Evolutionary conservation across 164 flowering plant species (phyloP).

Genomic region (Warburgia ugandensis): DNA sequence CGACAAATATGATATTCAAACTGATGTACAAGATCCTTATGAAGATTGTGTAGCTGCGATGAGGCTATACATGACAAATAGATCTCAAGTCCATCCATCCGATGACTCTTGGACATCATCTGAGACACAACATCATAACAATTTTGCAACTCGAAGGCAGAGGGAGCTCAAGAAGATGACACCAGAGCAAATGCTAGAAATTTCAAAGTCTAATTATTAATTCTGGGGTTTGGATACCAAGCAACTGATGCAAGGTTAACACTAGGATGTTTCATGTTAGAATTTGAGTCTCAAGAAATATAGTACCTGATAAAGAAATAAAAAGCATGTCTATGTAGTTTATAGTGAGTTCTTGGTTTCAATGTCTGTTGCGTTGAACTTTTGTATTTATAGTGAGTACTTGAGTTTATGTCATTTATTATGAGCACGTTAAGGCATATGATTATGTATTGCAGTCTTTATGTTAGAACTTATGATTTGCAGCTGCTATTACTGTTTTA

Average conservation of each 20-base stretch:
- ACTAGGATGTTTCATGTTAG: no score
- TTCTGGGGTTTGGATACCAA: conserved; percentile 86
- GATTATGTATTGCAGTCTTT: no score
- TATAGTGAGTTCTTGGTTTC: no score
- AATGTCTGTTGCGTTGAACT: no score
- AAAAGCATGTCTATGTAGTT: no score
- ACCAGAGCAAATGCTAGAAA: conserved; percentile 58
- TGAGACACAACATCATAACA: conserved; percentile 60
- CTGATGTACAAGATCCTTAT: conserved; percentile 74
- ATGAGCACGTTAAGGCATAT: no score
- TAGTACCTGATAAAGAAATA: no score
- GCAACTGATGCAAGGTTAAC: not conserved
- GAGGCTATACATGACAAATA: conserved; percentile 84
- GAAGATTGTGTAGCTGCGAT: conserved; percentile 83
- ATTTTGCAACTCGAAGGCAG: conserved; percentile 58
- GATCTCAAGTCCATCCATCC: conserved; percentile 41
- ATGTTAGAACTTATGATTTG: no score
- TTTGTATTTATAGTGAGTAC: no score
- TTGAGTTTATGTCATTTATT: no score
- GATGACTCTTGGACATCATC: conserved; percentile 38
- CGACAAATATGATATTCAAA: conserved; percentile 76
- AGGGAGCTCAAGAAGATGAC: conserved; percentile 74
- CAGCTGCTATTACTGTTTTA: no score
- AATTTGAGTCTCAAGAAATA: no score
- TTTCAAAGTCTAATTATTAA: conserved; percentile 76